A percentile compares a stretch with the other conserved stretches of the same genome.
phyloP scores from a whole-genome alignment of 2,329 filamentous ascomycete species.

The Fusarium sarcochroum region DNA sequence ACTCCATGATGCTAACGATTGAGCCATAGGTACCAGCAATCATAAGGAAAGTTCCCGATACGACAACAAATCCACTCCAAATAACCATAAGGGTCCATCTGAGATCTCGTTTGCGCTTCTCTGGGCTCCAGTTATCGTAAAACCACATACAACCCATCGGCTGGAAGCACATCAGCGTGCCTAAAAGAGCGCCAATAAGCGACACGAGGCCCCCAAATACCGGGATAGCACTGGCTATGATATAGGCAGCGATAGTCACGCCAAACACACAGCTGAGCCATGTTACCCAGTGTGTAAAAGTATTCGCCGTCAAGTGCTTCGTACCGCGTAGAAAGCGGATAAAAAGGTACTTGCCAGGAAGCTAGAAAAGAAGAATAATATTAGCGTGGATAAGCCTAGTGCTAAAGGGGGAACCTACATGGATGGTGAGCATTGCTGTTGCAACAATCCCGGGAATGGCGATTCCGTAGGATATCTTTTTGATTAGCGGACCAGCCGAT shows the following conservation, averaged over 20 bases:
- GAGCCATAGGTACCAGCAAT: conserved; percentile 62
- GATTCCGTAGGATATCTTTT: conserved; percentile 60
- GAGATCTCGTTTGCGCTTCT: conserved; percentile 11
- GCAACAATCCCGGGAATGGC: conserved; percentile 50
- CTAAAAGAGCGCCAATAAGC: conserved; percentile 50
- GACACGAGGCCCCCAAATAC: conserved; percentile 49
- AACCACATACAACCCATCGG: conserved; percentile 51
- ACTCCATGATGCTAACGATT: conserved; percentile 52
- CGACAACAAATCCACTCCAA: conserved; percentile 28
- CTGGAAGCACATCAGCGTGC: conserved; percentile 50
- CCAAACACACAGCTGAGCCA: conserved; percentile 51
- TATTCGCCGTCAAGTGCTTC: conserved; percentile 49
- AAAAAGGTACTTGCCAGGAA: conserved; percentile 33
- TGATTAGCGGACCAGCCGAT: conserved; percentile 58
- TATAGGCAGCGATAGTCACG: conserved; percentile 46
- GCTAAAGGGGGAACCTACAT: conserved; percentile 22
- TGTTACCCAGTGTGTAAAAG: conserved; percentile 47
- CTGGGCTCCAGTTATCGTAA: conserved; percentile 50
- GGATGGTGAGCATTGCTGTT: conserved; percentile 45
- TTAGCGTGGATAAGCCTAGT: no score
- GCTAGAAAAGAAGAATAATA: no score
- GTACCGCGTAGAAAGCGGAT: conserved; percentile 45
- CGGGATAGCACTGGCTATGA: conserved; percentile 43
- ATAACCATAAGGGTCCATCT: conserved; percentile 15
- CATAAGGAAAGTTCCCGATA: conserved; percentile 55